Conservation (phyloP, 257 asterid genomes). For the Marsdenia floribunda region DNA sequence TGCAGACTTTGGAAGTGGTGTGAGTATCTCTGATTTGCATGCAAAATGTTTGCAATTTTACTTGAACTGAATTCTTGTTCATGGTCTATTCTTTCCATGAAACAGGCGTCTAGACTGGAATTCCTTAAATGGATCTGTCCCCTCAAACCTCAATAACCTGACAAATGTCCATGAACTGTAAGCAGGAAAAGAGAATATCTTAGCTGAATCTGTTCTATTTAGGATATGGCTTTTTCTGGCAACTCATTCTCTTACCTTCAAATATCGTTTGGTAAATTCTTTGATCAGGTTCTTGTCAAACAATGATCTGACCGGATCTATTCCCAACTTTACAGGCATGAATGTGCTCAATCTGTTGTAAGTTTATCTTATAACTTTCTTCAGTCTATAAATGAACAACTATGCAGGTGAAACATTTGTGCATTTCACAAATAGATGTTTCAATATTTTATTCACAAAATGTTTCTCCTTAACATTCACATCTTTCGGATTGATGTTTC, state of each 20-base stretch:
- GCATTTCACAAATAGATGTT: not conserved
- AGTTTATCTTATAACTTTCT: constrained; percentile 24
- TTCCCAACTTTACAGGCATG: constrained; percentile 64
- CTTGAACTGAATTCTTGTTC: not conserved
- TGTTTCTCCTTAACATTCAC: not conserved
- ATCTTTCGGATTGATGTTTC: not conserved
- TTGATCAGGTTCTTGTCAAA: constrained; percentile 67
- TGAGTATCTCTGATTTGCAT: constrained; percentile 39
- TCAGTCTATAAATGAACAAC: not conserved
- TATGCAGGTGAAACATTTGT: not conserved
- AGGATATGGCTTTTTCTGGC: not conserved
- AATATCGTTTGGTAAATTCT: constrained; percentile 8
- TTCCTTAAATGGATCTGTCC: constrained; percentile 49
- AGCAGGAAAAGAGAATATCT: constrained; percentile 17
- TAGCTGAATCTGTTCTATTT: not conserved
- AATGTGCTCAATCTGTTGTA: constrained; percentile 48
- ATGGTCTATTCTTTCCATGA: no score
- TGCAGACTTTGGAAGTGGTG: constrained; percentile 60
- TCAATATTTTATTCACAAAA: not conserved
- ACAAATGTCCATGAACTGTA: constrained; percentile 63
- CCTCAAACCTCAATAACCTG: constrained; percentile 49
- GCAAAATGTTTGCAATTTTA: constrained; percentile 15
- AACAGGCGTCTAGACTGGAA: constrained; percentile 79
- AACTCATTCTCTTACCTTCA: not conserved
- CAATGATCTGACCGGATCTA: constrained; percentile 54